Evolutionary conservation across 768 basidiomycete genomes (phyloP).

Genomic region (Tulasnella sp.): DNA sequence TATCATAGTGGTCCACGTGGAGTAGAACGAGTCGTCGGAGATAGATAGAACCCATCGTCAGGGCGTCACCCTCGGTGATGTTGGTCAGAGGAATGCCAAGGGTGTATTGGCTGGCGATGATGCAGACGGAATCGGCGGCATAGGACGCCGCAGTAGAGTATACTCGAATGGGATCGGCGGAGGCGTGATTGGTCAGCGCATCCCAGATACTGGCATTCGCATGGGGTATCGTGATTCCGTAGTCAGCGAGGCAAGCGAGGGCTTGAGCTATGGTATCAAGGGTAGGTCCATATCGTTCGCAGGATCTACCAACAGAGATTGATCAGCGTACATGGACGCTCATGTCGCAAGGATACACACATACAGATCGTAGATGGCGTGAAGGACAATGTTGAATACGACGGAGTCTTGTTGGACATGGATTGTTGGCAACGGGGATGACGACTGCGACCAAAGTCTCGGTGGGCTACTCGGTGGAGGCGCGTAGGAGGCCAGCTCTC

Average conservation of each 20-base stretch:
- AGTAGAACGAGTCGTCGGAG: constrained; percentile 72
- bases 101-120: constrained; percentile 60
- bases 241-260: constrained; percentile 44
- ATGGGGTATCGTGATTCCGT: constrained; percentile 37
- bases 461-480: no score
- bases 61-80: constrained; percentile 57
- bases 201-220: background rate
- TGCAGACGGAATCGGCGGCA: constrained; percentile 60
- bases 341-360: no score
- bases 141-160: constrained; percentile 58
- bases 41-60: constrained; percentile 60
- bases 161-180: constrained; percentile 53
- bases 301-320: background rate
- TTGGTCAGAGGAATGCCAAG: constrained; percentile 52
- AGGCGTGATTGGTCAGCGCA: constrained; percentile 52
- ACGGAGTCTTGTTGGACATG: constrained; percentile 41
- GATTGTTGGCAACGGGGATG: constrained; percentile 23
- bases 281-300: constrained; percentile 22
- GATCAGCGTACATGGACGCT: background rate
- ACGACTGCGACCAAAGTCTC: background rate
- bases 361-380: constrained; percentile 13
- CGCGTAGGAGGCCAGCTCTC: no score
- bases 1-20: constrained; percentile 70
- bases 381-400: constrained; percentile 19
- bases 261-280: constrained; percentile 45